Evolutionary conservation across 495 filamentous ascomycete genomes (phyloP).

Genomic region (Tuber melanosporum): DNA sequence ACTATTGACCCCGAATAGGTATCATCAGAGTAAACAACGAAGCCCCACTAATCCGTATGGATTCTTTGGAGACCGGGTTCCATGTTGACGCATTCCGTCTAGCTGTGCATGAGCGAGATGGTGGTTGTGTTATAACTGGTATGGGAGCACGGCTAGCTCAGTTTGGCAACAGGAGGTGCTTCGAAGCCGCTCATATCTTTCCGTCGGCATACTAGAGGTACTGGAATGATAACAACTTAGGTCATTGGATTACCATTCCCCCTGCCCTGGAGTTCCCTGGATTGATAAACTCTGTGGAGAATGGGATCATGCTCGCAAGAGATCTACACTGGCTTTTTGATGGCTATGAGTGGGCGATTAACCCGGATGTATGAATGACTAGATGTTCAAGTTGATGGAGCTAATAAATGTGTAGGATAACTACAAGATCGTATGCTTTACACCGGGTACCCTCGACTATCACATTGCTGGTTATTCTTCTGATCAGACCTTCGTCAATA

Average conservation of each 20-base stretch:
- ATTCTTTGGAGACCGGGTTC: constrained; percentile 34
- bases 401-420: constrained; percentile 13
- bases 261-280: constrained; percentile 12
- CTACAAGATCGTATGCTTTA: constrained; percentile 44
- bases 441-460: constrained; percentile 12
- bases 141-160: not conserved
- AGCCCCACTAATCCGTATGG: constrained; percentile 35
- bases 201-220: too few relatives aligned
- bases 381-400: too few relatives aligned
- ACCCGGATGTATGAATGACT: constrained; percentile 1
- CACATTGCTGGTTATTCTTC: constrained; percentile 43
- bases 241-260: constrained; percentile 43
- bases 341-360: constrained; percentile 37
- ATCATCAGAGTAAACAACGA: constrained; percentile 41
- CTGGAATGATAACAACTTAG: constrained; percentile 35
- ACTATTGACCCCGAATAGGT: constrained; percentile 21
- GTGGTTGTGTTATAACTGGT: not conserved
- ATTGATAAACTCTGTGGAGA: constrained; percentile 44
- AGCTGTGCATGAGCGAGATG: constrained; percentile 36
- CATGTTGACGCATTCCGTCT: constrained; percentile 39
- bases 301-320: constrained; percentile 41
- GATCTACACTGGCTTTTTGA: constrained; percentile 43
- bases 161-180: too few relatives aligned
- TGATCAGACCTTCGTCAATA: constrained; percentile 42
- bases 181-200: constrained; percentile 11